These are phyloP conservation scores for Myriangium duriaei DNA, from an alignment of 2,329 filamentous ascomycete genomes.

Conservation along the genomic window DNA sequence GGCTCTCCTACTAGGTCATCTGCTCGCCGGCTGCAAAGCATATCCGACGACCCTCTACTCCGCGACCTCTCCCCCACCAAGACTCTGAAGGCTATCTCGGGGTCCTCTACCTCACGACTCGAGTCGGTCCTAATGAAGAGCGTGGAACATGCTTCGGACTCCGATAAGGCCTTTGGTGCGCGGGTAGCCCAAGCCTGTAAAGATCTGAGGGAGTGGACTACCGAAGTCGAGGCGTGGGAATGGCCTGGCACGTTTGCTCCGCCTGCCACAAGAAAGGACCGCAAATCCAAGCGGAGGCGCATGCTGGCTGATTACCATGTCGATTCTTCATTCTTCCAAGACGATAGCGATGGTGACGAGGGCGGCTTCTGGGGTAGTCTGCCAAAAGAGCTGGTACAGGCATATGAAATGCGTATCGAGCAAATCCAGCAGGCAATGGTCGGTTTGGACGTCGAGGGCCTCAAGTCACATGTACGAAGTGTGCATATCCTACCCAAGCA, in stretches of 20 bases:
- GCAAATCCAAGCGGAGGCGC: slow-evolving; percentile 16
- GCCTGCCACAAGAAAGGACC: slow-evolving; percentile 18
- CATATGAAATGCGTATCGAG: slow-evolving; percentile 61
- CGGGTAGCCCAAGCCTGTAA: slow-evolving; percentile 58
- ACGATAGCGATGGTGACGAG: slow-evolving; percentile 17
- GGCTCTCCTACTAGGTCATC: slow-evolving; percentile 18
- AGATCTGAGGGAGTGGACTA: slow-evolving; percentile 59
- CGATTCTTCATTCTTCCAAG: slow-evolving; percentile 6
- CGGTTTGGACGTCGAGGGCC: slow-evolving; percentile 64
- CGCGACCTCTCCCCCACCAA: slow-evolving; percentile 48
- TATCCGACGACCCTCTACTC: slow-evolving; percentile 34
- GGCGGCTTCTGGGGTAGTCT: slow-evolving; percentile 59
- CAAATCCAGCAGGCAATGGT: slow-evolving; percentile 60
- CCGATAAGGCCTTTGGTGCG: slow-evolving; percentile 59
- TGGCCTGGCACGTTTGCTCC: slow-evolving; percentile 42
- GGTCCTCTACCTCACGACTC: slow-evolving; percentile 25
- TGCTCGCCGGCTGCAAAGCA: slow-evolving; percentile 15
- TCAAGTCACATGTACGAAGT: slow-evolving; percentile 77
- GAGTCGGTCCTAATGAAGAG: slow-evolving; percentile 14
- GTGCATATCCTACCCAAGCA: slow-evolving; percentile 49
- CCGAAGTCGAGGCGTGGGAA: slow-evolving; percentile 53
- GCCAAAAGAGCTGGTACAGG: slow-evolving; percentile 47
- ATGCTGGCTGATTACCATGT: slow-evolving; percentile 15
- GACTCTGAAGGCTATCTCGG: slow-evolving; percentile 46
- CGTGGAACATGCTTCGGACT: slow-evolving; percentile 40